Conservation (phyloP, 148 eudicot species). For the Rhododendron molle region DNA sequence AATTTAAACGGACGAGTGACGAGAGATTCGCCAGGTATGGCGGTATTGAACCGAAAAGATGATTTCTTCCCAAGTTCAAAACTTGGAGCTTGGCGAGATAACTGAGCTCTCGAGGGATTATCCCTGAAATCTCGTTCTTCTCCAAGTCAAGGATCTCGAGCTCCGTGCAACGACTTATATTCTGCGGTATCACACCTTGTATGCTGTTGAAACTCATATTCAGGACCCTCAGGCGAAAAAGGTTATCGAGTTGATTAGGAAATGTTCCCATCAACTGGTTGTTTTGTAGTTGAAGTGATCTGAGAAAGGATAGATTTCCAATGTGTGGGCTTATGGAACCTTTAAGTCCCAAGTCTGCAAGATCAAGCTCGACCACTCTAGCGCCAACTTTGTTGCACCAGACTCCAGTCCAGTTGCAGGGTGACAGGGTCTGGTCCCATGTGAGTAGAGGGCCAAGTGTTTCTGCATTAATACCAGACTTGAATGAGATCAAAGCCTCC, state of each 20-base stretch:
- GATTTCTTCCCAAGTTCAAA: too few relatives aligned
- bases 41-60: too few relatives aligned
- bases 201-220: constrained; percentile 27
- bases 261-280: constrained; percentile 23
- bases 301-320: constrained; percentile 33
- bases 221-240: constrained; percentile 20
- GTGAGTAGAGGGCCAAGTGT: not conserved
- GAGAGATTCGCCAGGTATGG: too few relatives aligned
- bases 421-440: constrained; percentile 27
- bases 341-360: constrained; percentile 16
- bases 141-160: not conserved
- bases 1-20: too few relatives aligned
- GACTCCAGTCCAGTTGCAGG: constrained; percentile 37
- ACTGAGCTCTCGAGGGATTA: too few relatives aligned
- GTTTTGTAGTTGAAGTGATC: constrained; percentile 32
- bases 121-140: too few relatives aligned
- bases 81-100: too few relatives aligned
- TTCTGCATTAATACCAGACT: not conserved
- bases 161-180: constrained; percentile 11
- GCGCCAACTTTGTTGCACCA: constrained; percentile 13
- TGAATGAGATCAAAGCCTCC: constrained; percentile 25
- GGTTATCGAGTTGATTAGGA: constrained; percentile 23
- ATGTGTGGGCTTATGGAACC: constrained; percentile 30
- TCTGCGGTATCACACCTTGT: constrained; percentile 24
- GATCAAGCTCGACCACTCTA: constrained; percentile 32